A percentile compares a stretch with the other conserved stretches of the same genome.
Conservation (phyloP, 345 rosid genomes). For the Moricandia arvensis region DNA sequence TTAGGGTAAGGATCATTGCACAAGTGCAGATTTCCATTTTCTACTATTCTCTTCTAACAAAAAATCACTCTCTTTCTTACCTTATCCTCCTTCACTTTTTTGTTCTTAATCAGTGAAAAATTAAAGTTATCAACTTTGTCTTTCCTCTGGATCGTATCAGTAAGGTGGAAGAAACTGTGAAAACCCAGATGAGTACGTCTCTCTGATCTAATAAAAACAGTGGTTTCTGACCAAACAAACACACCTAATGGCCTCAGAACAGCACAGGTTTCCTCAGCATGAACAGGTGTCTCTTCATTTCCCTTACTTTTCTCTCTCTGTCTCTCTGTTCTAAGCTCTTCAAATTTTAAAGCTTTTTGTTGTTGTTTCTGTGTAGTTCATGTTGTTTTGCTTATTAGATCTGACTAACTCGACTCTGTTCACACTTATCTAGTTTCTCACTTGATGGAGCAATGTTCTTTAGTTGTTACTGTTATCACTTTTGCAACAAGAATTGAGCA, state of each 20-base stretch:
- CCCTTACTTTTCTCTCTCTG: too few species aligned
- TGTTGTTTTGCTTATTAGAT: constrained; percentile 16
- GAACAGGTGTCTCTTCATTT: not conserved
- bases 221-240: constrained; percentile 27
- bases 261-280: constrained; percentile 60
- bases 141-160: constrained; percentile 32
- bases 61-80: not conserved
- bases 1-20: constrained; percentile 26
- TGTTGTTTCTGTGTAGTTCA: not conserved
- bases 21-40: constrained; percentile 17
- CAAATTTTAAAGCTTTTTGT: not conserved
- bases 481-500: not conserved
- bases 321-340: not conserved
- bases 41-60: constrained; percentile 17
- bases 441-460: constrained; percentile 13
- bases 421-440: constrained; percentile 3
- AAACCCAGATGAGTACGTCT: constrained; percentile 5
- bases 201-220: constrained; percentile 1
- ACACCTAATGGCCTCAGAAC: constrained; percentile 45
- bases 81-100: not conserved
- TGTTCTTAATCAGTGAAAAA: not conserved
- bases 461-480: not conserved
- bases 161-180: constrained; percentile 18
- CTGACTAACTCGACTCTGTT: constrained; percentile 24
- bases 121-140: constrained; percentile 2